These are phyloP conservation scores for Carallia pectinifolia DNA, from an alignment of 345 rosid species.

Conservation along the genomic window DNA sequence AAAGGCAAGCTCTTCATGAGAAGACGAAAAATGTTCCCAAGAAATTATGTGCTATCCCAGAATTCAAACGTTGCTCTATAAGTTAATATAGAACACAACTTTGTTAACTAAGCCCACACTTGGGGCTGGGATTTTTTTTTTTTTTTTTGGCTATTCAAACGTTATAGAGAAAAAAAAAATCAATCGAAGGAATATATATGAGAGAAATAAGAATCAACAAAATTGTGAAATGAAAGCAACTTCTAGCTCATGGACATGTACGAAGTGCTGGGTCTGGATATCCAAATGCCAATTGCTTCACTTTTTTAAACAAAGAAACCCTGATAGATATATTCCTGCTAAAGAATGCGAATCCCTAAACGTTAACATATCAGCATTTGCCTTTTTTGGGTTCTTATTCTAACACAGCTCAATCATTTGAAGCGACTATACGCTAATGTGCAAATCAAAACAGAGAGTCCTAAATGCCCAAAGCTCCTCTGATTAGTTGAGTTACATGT, in stretches of 20 bases:
- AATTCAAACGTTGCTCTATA: no score
- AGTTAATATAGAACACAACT: no score
- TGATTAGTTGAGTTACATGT: not conserved
- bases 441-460: not conserved
- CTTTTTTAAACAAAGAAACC: constrained; percentile 23
- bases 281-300: constrained; percentile 29
- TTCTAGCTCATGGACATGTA: constrained; percentile 15
- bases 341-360: constrained; percentile 12
- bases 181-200: not conserved
- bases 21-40: no score
- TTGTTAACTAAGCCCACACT: no score
- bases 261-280: constrained; percentile 19
- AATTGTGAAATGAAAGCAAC: constrained; percentile 23
- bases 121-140: no score
- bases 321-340: constrained; percentile 4
- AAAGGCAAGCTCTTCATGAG: no score
- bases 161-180: no score
- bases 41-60: no score
- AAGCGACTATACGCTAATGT: not conserved
- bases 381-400: constrained; percentile 26
- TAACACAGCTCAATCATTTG: constrained; percentile 14
- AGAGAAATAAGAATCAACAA: constrained; percentile 18
- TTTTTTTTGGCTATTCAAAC: no score
- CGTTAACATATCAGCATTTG: constrained; percentile 6
- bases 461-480: not conserved